phyloP scores from a whole-genome alignment of 1,284 basidiomycete species.

The Apiotrichum veenhuisii region DNA sequence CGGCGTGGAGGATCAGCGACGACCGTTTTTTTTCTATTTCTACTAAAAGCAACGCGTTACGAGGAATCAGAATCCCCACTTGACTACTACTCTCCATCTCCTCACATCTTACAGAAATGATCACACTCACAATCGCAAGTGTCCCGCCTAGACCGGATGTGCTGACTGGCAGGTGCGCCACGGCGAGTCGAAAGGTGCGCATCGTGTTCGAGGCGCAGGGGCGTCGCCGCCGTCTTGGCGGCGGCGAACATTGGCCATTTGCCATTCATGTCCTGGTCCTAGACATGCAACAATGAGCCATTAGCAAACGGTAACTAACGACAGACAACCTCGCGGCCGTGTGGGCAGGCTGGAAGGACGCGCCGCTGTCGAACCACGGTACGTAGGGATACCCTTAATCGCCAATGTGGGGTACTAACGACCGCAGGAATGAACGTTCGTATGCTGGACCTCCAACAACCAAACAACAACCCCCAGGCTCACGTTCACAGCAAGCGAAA shows the following conservation, averaged over 20 bases:
- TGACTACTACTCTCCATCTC: not conserved
- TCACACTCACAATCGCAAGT: conserved; percentile 50
- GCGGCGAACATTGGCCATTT: no score
- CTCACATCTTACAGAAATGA: no score
- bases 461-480: no score
- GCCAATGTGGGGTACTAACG: no score
- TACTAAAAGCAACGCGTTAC: not conserved
- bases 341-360: conserved; percentile 83
- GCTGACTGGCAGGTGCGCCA: conserved; percentile 61
- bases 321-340: conserved; percentile 49
- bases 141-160: not conserved
- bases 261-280: no score
- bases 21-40: no score
- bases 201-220: not conserved
- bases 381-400: no score
- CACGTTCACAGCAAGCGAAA: conserved; percentile 84
- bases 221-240: not conserved
- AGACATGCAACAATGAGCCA: no score
- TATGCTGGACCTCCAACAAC: not conserved
- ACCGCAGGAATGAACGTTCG: conserved; percentile 64
- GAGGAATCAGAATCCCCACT: not conserved
- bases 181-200: conserved; percentile 70
- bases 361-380: conserved; percentile 79
- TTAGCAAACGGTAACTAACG: not conserved
- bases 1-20: no score